Evolutionary conservation across 257 asterid species (phyloP).

Genomic region (Ocimum tenuiflorum): DNA sequence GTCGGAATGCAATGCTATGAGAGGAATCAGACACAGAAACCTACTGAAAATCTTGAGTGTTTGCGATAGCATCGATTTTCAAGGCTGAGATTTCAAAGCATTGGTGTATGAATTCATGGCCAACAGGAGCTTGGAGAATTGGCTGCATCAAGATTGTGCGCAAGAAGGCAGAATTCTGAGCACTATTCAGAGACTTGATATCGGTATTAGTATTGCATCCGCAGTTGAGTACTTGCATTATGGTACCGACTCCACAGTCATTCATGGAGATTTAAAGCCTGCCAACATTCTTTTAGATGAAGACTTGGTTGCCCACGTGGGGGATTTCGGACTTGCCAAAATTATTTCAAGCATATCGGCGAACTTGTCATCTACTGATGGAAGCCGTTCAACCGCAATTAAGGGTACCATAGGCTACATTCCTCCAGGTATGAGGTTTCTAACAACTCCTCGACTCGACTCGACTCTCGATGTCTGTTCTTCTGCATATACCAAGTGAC

Average conservation of each 20-base stretch:
- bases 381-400: not conserved
- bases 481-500: too few species aligned
- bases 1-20: constrained; percentile 24
- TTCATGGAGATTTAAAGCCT: constrained; percentile 6
- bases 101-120: not conserved
- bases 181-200: not conserved
- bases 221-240: constrained; percentile 7
- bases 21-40: constrained; percentile 16
- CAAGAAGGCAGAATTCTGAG: not conserved
- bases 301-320: not conserved
- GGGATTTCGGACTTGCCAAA: not conserved
- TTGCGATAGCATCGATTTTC: constrained; percentile 9
- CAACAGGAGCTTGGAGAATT: constrained; percentile 1
- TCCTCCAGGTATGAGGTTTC: not conserved
- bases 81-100: constrained; percentile 1
- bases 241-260: not conserved
- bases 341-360: not conserved
- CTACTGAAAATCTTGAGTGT: not conserved
- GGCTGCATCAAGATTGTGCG: not conserved
- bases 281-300: not conserved
- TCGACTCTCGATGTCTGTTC: too few species aligned
- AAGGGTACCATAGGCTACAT: not conserved
- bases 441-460: too few species aligned
- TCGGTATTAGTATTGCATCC: not conserved
- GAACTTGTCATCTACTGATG: too few species aligned